Base-by-base conservation (phyloP, 257 asterid genomes). In the Linderniella brevidens region DNA sequence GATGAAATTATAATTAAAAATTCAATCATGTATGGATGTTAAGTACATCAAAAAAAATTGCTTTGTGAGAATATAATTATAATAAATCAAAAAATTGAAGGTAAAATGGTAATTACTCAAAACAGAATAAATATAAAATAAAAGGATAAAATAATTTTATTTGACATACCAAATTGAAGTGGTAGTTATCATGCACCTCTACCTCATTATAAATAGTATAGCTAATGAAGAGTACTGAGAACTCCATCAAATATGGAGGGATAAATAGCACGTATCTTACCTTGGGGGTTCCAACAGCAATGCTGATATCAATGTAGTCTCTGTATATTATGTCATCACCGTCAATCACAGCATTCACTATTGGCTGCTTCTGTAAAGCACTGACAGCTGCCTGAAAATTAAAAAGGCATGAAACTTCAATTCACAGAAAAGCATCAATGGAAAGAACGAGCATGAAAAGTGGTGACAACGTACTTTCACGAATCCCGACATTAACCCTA, bases 231-330 rank as follows among this genome's bases (percentile, higher is more conserved):
- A n/a, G n/a, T n/a, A n/a, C n/a, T 25, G 32, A 25, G 6, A 25
- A 25, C 32, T 25, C 32, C 32, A 25, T 25, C 32, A 25, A 25
- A 2, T 25, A 25, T 25, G 4, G 32, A 25, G 32, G 14, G 37
- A 35, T 35, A 57, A 35, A 39, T 35, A 40, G 45, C 46, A 17
- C 4, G 19, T 13, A 48, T 52, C 80, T 73, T 68, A 60, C 99
- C 94, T 85, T 90, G 46, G 96, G 85, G 51, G 99, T 90, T 54
- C 99, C 99, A 69, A 90, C 99, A 20, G 99, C 99, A 41, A 90
- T 86, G 68, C 99, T 90, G 62, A 90, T 85, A 64, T 90, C 99
- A 19, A 79, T 53, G 7, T 85, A 90, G 64, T 90, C 98, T 64
- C 96, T 78, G 61, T 85, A 85, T 17, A 90, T 85, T 50, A 90